Evolutionary conservation across 169 alveolate species (phyloP), one percentile per base, ranked within the genome.

Genomic region (Babesia sp.): DNA sequence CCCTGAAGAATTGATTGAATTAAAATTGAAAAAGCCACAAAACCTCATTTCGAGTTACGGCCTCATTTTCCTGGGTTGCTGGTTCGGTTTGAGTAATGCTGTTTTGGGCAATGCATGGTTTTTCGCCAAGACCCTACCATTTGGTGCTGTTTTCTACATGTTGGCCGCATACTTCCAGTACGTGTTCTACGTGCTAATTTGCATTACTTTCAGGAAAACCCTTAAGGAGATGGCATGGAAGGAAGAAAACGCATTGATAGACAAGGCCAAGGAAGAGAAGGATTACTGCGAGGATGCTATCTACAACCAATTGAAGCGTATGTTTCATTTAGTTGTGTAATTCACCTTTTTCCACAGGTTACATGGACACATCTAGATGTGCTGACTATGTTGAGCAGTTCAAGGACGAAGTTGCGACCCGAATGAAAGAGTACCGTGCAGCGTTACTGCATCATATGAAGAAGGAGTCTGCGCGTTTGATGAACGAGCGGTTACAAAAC

Each of bases 81-180:
- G 93, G 91, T 90, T 91, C 64, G 96, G 95, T 0, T 61, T 92
- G 64, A 85, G 92, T 28, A 92, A 92, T 85, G 84, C 91, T 14
- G 95, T 91, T 6, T 72, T 92, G 74, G 88, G 94, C 70, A 92
- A 92, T 71, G 94, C 95, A 7, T 92, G 96, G 96, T 92, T 92
- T 64, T 84, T 91, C 33, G 91, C 96, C 3, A 92, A 92, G 67
- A 92, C 96, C 2, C 83, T 92, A 44, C 96, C 96, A 18, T 92
- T 92, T 72, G 94, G 94, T 46, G 91, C 93, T 7, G 96, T 92
- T 20, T 92, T 92, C 78, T 92, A 92, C 82, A 88, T 92, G 94
- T 87, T 92, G 60, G 96, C 93, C 7, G 86, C 94, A 4, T 90
- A 92, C 90, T 92, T 88, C 79, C 92, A 92, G 91, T 85, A 56